Conservation (phyloP, 176 grass and related monocot species). For the Hsuehochloa calcarea region DNA sequence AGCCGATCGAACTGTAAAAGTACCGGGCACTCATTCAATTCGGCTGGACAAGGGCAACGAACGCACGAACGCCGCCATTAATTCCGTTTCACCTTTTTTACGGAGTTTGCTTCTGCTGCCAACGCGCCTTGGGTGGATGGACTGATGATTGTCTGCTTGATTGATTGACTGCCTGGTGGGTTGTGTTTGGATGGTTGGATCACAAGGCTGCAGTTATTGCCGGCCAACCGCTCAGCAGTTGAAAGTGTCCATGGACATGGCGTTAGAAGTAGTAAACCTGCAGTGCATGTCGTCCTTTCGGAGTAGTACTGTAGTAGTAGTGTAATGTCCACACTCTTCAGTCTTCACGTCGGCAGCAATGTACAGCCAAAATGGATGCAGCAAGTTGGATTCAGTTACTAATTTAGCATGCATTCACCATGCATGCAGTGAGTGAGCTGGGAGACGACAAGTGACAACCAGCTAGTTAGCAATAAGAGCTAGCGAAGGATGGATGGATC, state of each 20-base stretch:
- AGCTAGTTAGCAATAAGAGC: slow-evolving; percentile 10
- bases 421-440: not conserved
- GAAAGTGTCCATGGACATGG: not conserved
- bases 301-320: not conserved
- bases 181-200: not conserved
- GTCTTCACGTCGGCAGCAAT: not conserved
- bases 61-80: slow-evolving; percentile 13
- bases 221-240: slow-evolving; percentile 13
- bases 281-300: not conserved
- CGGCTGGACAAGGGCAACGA: slow-evolving; percentile 8
- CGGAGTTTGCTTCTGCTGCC: slow-evolving; percentile 5
- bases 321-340: not conserved
- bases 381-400: not conserved
- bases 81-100: slow-evolving; percentile 20
- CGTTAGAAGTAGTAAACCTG: slow-evolving; percentile 24
- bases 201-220: slow-evolving; percentile 36
- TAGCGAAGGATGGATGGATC: slow-evolving; percentile 5
- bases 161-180: not conserved
- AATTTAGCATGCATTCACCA: not conserved
- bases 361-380: not conserved
- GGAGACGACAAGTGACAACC: not conserved
- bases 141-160: slow-evolving; percentile 19
- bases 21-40: slow-evolving; percentile 15
- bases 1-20: slow-evolving; percentile 48
- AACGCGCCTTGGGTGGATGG: slow-evolving; percentile 11